Evolutionary conservation across 768 basidiomycete genomes (phyloP).

Genomic region (Amanita exitialis): DNA sequence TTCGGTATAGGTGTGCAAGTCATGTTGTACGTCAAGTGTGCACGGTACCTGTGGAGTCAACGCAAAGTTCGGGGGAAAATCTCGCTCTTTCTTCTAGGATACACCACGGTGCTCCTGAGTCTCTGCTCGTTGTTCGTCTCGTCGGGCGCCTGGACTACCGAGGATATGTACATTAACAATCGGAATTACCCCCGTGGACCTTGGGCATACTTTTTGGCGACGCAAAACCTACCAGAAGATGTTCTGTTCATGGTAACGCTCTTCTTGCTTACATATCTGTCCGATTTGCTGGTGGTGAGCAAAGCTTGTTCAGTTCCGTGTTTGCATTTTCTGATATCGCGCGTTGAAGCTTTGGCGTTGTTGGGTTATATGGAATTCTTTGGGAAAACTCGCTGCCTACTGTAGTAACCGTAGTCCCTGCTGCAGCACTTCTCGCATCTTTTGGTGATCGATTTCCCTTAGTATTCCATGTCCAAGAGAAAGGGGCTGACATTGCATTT

Average conservation of each 20-base stretch:
- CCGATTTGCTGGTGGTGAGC: not conserved
- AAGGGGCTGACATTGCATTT: too few species aligned
- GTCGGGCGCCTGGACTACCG: not conserved
- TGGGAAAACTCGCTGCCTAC: too few species aligned
- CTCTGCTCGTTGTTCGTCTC: not conserved
- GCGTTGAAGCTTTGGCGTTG: too few species aligned
- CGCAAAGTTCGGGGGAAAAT: not conserved
- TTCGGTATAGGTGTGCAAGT: not conserved
- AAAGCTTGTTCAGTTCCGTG: slow-evolving; percentile 15
- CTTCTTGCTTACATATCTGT: not conserved
- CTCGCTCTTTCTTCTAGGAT: not conserved
- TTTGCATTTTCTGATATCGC: not conserved
- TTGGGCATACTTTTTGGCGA: not conserved
- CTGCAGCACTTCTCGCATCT: too few species aligned
- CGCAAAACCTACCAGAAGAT: not conserved
- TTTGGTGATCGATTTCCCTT: too few species aligned
- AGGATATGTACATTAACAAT: not conserved
- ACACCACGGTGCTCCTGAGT: not conserved
- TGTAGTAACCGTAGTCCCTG: too few species aligned
- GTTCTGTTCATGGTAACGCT: not conserved
- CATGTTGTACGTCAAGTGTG: not conserved
- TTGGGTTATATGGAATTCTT: too few species aligned
- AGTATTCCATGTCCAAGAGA: not conserved
- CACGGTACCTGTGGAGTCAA: not conserved
- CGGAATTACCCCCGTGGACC: not conserved